Base-by-base conservation (phyloP, 2,329 filamentous ascomycete genomes). In the Aspergillus spinulosporus region DNA sequence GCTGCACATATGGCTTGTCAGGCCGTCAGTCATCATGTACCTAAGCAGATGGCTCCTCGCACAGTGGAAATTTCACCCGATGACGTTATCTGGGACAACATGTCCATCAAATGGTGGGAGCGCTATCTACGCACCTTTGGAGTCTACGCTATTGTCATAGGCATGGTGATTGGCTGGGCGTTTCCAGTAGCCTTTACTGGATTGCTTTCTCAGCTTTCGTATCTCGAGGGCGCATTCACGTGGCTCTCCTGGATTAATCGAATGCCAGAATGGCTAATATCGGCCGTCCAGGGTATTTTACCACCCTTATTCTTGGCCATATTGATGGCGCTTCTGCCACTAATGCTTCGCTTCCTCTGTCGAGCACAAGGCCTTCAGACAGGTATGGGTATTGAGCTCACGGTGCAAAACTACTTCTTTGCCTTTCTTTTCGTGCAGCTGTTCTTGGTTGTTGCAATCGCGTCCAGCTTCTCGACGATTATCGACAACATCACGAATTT, bases 1-100 rank as follows among this genome's bases (percentile, higher is more conserved):
- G 92, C 93, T 4, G 94, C 94, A 0, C 94, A 99, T 68, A 97
- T 99, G 94, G 94, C 93, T 56, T 97, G 92, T 70, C 94, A 99
- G 71, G 87, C 90, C 47, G 82, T 95, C 45, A 92, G 89, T 39
- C 92, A 97, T 70, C 94, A 99, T 66, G 74, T 96, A 1, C 94
- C 94, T 1, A 90, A 90, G 65, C 89, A 96, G 45, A 99, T 99
- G 94, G 84, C 90, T 1, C 94, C 94, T 0, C 85, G 94, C 29
- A 83, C 90, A 42, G 89, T 96, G n/a, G 94, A 99, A 70, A 92
- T 99, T 46, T 91, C 92, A 5, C 94, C 94, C 0, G 87, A 88
- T 43, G 92, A 97, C 69, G 91, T 99, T 6, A 82, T 95, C 42
- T 99, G 94, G 94, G 90, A 95, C 62, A 99, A 99, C 69, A 93